phyloP scores from a whole-genome alignment of 768 basidiomycete species.

The Naganishia friedmannii region DNA sequence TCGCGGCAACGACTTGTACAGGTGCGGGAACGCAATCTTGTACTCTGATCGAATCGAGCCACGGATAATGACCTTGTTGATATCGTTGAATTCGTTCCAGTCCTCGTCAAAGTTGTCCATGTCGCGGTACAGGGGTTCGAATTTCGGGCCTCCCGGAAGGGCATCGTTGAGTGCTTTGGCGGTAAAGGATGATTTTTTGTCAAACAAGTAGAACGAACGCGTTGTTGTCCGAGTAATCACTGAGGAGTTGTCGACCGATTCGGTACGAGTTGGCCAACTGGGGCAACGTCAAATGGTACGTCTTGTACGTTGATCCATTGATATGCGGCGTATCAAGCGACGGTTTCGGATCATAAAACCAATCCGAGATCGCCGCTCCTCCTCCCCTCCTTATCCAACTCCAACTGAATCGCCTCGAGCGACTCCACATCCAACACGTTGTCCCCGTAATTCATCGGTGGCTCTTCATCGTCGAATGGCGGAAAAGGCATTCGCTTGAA shows the following conservation, averaged over 20 bases:
- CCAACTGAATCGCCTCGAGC: constrained; percentile 93
- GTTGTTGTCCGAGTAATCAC: constrained; percentile 87
- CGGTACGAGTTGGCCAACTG: constrained; percentile 96
- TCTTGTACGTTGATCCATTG: constrained; percentile 88
- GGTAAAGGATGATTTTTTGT: constrained; percentile 96
- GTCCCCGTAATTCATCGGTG: constrained; percentile 97
- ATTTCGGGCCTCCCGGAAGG: constrained; percentile 89
- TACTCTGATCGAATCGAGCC: constrained; percentile 98
- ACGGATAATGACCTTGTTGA: constrained; percentile 98
- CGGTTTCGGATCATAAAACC: constrained; percentile 98
- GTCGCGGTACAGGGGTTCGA: constrained; percentile 91
- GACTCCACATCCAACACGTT: constrained; percentile 98
- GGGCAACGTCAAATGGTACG: constrained; percentile 87
- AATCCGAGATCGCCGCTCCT: constrained; percentile 86
- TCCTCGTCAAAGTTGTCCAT: constrained; percentile 98
- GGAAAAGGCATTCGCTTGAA: constrained; percentile 99
- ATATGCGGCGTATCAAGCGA: constrained; percentile 83
- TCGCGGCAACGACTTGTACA: constrained; percentile 96
- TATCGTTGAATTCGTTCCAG: constrained; percentile 99
- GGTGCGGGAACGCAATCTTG: constrained; percentile 97
- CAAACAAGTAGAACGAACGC: constrained; percentile 90
- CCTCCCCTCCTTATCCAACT: constrained; percentile 87
- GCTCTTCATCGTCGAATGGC: constrained; percentile 98
- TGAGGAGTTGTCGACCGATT: constrained; percentile 85
- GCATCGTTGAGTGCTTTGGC: constrained; percentile 64